Base-by-base conservation (phyloP, 2,329 filamentous ascomycete species). In the Diplodia sapinea region DNA sequence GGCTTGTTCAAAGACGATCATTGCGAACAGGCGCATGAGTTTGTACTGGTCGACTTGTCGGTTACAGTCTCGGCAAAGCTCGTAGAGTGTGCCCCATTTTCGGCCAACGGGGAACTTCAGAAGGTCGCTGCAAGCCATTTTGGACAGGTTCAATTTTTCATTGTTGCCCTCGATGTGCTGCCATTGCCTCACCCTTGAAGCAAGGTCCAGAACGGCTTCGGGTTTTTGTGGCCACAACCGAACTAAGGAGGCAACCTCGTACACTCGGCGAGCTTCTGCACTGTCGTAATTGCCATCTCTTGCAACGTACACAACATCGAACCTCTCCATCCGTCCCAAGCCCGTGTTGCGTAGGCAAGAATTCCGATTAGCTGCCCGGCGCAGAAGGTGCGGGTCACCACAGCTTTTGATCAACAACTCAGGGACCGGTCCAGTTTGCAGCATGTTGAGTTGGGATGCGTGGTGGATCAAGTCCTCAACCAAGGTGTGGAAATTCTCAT, bases 381-480 rank as follows among this genome's bases (percentile, higher is more conserved):
- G 6, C 1, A 73, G 68, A 2, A 81, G 69, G n/a, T 72, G 23
- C 0, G 17, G 0, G 1, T 73, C 55, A 6, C 67, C 59, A 13
- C 71, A 33, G 68, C 52, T 77, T 74, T 3, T 82, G 1, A 80
- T 76, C 0, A 86, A 70, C 0, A 74, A 7, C 0, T 68, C 2
- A 59, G 83, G 8, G n/a, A 6, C 15, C 15, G 11, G 26, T 13
- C 29, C 23, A 7, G 23, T 6, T 3, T 43, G 33, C 13, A 65
- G 23, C 71, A 84, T 84, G 86, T 0, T 15, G 17, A 0, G 83
- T 75, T 7, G 63, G 70, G 49, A 31, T 7, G 57, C 26, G 9
- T 68, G 20, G 20, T 13, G 26, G 1, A 68, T 2, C 2, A 77
- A 70, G 1, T 51, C 52, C 8, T 66, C 6, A 0, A 71, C 73